A percentile compares a stretch with the other conserved stretches of the same genome.
Conservation (phyloP, 441 rosid genomes). For the Adansonia gregorii region DNA sequence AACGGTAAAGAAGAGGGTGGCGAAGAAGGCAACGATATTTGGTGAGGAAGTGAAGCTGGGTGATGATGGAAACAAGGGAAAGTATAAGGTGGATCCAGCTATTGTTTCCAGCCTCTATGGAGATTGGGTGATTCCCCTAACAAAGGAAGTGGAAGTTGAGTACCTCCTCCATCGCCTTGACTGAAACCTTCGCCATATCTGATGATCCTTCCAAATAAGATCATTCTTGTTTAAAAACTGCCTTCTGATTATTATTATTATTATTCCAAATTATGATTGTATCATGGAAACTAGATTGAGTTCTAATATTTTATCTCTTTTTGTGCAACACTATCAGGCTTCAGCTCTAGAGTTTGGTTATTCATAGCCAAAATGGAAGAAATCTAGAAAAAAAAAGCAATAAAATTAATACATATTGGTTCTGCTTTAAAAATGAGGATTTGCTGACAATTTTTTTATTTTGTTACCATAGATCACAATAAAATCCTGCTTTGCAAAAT, state of each 20-base stretch:
- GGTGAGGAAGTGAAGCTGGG: conserved; percentile 61
- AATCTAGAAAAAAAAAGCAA: no score
- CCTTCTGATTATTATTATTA: neutral
- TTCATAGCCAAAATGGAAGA: no score
- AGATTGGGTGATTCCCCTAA: conserved; percentile 85
- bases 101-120: conserved; percentile 65
- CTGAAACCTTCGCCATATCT: conserved; percentile 30
- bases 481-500: no score
- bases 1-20: conserved; percentile 77
- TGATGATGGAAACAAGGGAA: conserved; percentile 27
- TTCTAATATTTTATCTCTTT: no score
- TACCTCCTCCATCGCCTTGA: conserved; percentile 82
- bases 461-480: no score
- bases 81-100: conserved; percentile 67
- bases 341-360: no score
- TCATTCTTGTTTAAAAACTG: neutral
- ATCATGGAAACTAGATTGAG: no score
- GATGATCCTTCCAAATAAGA: conserved; percentile 12
- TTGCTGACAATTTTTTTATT: no score
- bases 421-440: neutral
- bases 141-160: conserved; percentile 74
- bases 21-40: conserved; percentile 68
- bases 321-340: no score
- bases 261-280: no score
- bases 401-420: neutral